Percentiles rank a stretch among this genome's conserved stretches.
phyloP scores from a whole-genome alignment of 805 yeast genomes.

The Tetrapisispora iriomotensis region DNA sequence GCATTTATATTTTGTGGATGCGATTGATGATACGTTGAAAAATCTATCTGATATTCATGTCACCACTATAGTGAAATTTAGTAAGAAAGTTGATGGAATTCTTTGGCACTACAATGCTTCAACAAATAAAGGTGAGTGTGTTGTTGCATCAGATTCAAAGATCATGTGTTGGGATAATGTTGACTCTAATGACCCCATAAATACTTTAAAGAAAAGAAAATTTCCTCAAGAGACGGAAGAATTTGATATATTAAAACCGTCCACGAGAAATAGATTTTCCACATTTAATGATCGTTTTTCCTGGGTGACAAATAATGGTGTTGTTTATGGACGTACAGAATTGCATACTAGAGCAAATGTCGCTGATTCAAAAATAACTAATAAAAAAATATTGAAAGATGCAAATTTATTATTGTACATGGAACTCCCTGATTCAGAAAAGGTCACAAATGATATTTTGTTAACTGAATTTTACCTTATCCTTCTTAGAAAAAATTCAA shows the following conservation, averaged over 20 bases:
- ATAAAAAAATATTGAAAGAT: constrained; percentile 17
- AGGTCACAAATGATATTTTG: constrained; percentile 32
- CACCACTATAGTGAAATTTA: constrained; percentile 7
- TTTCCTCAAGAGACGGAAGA: constrained; percentile 30
- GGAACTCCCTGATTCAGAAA: constrained; percentile 31
- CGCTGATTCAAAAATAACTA: constrained; percentile 5
- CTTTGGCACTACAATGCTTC: constrained; percentile 5
- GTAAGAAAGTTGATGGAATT: constrained; percentile 21
- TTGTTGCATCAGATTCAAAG: constrained; percentile 16
- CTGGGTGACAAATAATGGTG: constrained; percentile 40
- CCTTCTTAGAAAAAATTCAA: constrained; percentile 35
- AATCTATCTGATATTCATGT: background rate
- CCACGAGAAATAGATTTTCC: constrained; percentile 28
- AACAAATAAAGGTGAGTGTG: constrained; percentile 3
- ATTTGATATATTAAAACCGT: constrained; percentile 29
- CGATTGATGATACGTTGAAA: background rate
- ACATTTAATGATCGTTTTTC: constrained; percentile 30
- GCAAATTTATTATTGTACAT: constrained; percentile 33
- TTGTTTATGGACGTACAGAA: constrained; percentile 34
- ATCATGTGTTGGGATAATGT: constrained; percentile 16
- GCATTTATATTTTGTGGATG: constrained; percentile 6
- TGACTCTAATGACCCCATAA: constrained; percentile 2
- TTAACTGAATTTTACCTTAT: constrained; percentile 49
- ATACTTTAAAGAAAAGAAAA: constrained; percentile 16
- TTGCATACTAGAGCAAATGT: constrained; percentile 5